Base-by-base conservation (phyloP, 768 basidiomycete species). In the Hygrophorus russula region DNA sequence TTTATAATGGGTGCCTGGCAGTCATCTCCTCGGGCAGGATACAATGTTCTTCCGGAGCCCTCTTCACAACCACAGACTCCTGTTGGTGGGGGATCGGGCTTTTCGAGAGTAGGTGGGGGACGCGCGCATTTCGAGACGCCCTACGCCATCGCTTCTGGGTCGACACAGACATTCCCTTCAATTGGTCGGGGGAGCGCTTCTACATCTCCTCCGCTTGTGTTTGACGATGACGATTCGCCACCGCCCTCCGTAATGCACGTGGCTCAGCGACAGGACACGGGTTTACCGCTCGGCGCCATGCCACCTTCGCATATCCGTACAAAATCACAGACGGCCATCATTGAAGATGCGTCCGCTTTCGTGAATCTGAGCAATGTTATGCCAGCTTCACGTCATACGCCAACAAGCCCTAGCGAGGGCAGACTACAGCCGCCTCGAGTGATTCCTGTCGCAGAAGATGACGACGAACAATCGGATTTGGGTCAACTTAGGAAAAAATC, bases 1-100 rank as follows among this genome's bases (percentile, higher is more conserved):
- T 84, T 70, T 50, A 96, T 97, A 55, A 94, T 97, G 89, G 82
- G 81, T 33, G 88, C 93, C n/a, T 94, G 90, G 88, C 80, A 82
- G 50, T 76, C 80, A 20, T 84, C 76, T 66, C 75, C 75, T 0
- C 65, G 71, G 5, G 58, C 68, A 15, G 73, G 73, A 0, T 76
- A 78, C 54, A 42, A 56, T 15, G 61, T 71, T 7, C 67, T 78
- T 15, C 61, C 62, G 15, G 70, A 73, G 27, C 53, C 56, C 12
- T 49, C 60, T 1, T 57, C 28, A 49, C 63, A 12, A 27, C 41
- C 37, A 2, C 30, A 19, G 12, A 30, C 32, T 13, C 33, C 49
- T 10, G 36, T 13, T 17, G 12, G n/a, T 13, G 24, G 39, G 15
- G 31, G 24, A 5, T 74, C 82, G 14, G 89, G 89, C 2, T 96